Evolutionary conservation across 331 rosid species (phyloP), one percentile per base, ranked within the genome.

Genomic region (Malus hybrid): DNA sequence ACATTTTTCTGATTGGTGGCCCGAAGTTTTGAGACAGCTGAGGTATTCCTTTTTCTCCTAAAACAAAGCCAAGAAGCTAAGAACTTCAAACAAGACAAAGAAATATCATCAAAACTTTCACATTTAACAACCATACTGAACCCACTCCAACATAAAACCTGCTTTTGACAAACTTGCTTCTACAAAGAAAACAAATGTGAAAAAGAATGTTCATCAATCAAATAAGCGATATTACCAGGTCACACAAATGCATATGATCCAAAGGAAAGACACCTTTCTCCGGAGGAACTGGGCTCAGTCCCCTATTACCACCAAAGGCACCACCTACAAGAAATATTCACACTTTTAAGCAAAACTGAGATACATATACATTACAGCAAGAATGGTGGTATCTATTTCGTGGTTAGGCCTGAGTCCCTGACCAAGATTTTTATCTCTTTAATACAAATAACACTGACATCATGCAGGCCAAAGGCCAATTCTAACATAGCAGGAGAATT

Each of bases 261-360:
- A 94, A 86, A 75, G 99, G 98, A 78, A 91, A 94, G 73, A 94
- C 82, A 72, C 98, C 98, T 86, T 94, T 94, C 78, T 94, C 97
- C 7, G 98, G 98, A 79, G 97, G 98, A 66, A 94, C 88, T 3
- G 98, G 96, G 33, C 96, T 85, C 68, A 88, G 82, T 64, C 99
- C 99, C 81, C 99, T 85, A 77, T 86, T 91, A 34, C 98, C 98
- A 50, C 98, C 98, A 86, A 94, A 94, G 39, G 98, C 96, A 68
- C 97, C 98, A 42, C 99, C 97, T 94, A 60, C 81, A 53, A 78
- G 55, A 83, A 9, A 50, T 48, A 6, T 10, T 3, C 12, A 20
- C 34, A 73, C 30, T 79, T 61, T 30, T 18, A 12, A 24, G 22
- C 16, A 11, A 7, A 24, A 28, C 14, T 12, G 10, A 68, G 10